These are phyloP conservation scores for Diutina rugosa DNA, from an alignment of 1,139 yeast genomes.

Conservation along the genomic window DNA sequence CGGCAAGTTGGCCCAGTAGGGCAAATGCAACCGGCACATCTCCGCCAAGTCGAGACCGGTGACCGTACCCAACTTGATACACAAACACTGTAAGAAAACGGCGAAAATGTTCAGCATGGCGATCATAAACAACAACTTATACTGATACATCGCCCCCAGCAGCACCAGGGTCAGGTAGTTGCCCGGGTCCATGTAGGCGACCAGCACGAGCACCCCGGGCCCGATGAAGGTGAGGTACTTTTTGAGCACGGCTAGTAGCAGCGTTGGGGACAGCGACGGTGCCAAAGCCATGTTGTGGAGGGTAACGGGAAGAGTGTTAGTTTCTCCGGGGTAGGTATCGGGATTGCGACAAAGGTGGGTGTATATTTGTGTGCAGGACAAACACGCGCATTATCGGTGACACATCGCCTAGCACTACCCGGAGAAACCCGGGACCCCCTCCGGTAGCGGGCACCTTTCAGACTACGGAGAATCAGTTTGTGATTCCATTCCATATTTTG, in stretches of 20 bases:
- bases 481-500: no score
- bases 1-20: slow-evolving; percentile 40
- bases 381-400: neutral
- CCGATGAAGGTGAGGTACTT: slow-evolving; percentile 61
- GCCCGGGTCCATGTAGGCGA: slow-evolving; percentile 97
- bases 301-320: neutral
- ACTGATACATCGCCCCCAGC: slow-evolving; percentile 75
- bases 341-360: neutral
- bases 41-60: slow-evolving; percentile 72
- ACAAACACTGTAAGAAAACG: slow-evolving; percentile 68
- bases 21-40: slow-evolving; percentile 55
- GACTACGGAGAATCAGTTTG: no score
- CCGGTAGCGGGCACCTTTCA: neutral
- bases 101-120: slow-evolving; percentile 80
- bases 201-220: slow-evolving; percentile 90
- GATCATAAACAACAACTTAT: slow-evolving; percentile 69
- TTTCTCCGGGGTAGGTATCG: neutral
- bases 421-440: neutral
- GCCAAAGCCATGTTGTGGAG: neutral
- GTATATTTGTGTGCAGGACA: neutral
- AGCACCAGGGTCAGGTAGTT: slow-evolving; percentile 93
- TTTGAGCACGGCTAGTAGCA: neutral
- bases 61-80: slow-evolving; percentile 76
- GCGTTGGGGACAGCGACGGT: neutral
- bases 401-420: neutral